A percentile compares a stretch with the other conserved stretches of the same genome.
phyloP scores from a whole-genome alignment of 2,329 filamentous ascomycete species.

The Triangularia verruculosa region DNA sequence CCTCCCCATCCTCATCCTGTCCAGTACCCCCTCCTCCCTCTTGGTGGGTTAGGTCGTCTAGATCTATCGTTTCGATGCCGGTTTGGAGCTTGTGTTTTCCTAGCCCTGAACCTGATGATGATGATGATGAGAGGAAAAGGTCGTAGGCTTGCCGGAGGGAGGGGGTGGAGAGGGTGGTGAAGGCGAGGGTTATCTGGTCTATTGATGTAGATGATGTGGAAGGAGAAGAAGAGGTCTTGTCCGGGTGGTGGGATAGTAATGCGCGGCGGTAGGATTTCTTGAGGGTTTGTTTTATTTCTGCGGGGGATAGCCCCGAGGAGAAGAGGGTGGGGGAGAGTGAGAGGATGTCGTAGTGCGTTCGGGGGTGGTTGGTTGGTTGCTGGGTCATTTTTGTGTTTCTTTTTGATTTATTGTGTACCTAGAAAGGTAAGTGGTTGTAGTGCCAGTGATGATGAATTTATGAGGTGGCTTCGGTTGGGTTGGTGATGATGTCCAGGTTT shows the following conservation, averaged over 20 bases:
- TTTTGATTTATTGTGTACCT: not conserved
- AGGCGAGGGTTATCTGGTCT: slow-evolving; percentile 63
- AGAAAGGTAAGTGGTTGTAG: not conserved
- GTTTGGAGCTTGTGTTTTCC: slow-evolving; percentile 44
- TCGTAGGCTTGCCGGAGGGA: slow-evolving; percentile 53
- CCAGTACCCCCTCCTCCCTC: too few species aligned
- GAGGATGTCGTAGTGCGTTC: slow-evolving; percentile 61
- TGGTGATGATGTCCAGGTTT: too few species aligned
- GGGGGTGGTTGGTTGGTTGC: slow-evolving; percentile 24
- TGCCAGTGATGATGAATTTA: not conserved
- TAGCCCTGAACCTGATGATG: slow-evolving; percentile 12
- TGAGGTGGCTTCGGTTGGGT: too few species aligned
- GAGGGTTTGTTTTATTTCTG: slow-evolving; percentile 43
- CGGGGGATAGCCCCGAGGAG: slow-evolving; percentile 41
- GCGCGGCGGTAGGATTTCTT: slow-evolving; percentile 65
- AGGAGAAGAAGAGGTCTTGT: slow-evolving; percentile 45
- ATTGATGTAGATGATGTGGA: slow-evolving; percentile 48
- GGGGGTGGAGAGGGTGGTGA: slow-evolving; percentile 52
- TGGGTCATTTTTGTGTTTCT: not conserved
- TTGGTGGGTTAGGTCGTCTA: slow-evolving; percentile 61
- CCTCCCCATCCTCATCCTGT: too few species aligned
- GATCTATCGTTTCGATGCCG: slow-evolving; percentile 61
- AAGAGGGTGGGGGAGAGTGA: slow-evolving; percentile 47
- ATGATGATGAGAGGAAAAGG: slow-evolving; percentile 38
- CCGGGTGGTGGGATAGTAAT: slow-evolving; percentile 64